phyloP scores from a whole-genome alignment of 306 rosid species.

The Vigna angularis region DNA sequence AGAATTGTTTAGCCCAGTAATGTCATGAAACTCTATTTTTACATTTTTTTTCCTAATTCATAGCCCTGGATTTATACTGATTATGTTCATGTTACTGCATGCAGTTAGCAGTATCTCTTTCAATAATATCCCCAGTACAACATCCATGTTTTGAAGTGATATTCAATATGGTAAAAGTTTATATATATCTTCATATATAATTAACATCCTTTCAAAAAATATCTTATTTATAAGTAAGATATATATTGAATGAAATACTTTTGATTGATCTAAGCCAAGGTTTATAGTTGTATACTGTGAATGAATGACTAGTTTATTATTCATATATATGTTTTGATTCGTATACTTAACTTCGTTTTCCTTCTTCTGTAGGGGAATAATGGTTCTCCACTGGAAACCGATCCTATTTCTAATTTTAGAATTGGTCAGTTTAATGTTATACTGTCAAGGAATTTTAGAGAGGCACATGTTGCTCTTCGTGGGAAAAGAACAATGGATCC shows the following conservation, averaged over 20 bases:
- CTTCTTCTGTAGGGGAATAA: conserved; percentile 33
- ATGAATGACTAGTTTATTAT: too few species aligned
- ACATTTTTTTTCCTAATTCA: background rate
- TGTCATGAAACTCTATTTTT: background rate
- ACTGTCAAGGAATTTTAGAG: conserved; percentile 37
- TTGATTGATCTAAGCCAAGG: too few species aligned
- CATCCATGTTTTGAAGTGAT: conserved; percentile 33
- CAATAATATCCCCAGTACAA: conserved; percentile 30
- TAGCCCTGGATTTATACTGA: background rate
- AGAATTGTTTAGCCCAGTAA: conserved; percentile 27
- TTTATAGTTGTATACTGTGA: too few species aligned
- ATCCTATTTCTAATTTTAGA: background rate
- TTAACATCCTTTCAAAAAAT: background rate
- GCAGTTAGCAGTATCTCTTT: conserved; percentile 34
- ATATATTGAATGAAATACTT: too few species aligned
- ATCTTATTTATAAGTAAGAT: too few species aligned
- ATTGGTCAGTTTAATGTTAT: conserved; percentile 8
- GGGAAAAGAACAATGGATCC: background rate
- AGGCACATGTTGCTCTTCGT: conserved; percentile 32
- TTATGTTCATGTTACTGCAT: background rate
- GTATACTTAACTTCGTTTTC: conserved; percentile 4
- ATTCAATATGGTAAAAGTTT: conserved; percentile 33
- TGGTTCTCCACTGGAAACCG: background rate
- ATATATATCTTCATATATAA: background rate
- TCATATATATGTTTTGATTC: background rate